Evolutionary conservation across 2,329 filamentous ascomycete genomes (phyloP).

Genomic region (Ophiostoma perfectum): DNA sequence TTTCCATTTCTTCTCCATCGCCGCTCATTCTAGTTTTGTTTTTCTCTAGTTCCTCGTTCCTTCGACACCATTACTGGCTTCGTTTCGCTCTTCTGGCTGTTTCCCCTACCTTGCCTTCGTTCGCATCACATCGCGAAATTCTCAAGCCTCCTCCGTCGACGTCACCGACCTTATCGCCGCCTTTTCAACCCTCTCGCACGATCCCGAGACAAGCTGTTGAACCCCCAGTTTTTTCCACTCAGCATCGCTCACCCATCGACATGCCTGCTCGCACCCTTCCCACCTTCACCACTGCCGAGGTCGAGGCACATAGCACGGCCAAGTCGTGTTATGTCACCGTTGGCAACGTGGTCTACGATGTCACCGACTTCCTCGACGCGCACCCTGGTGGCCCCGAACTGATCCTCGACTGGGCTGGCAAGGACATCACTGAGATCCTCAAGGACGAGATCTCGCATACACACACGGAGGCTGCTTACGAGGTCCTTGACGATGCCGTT

Average conservation of each 20-base stretch:
- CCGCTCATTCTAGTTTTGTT: background rate
- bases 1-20: background rate
- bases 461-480: slow-evolving; percentile 91
- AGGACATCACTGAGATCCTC: slow-evolving; percentile 77
- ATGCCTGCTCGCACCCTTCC: slow-evolving; percentile 55
- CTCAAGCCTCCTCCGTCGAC: background rate
- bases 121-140: background rate
- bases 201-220: too few relatives aligned
- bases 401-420: slow-evolving; percentile 82
- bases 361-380: slow-evolving; percentile 83
- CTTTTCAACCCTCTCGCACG: background rate
- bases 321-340: slow-evolving; percentile 92
- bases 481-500: slow-evolving; percentile 81
- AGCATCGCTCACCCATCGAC: background rate
- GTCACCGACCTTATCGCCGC: slow-evolving; percentile 8
- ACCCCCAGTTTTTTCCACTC: background rate
- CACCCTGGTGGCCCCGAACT: slow-evolving; percentile 88
- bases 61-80: background rate
- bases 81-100: background rate
- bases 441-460: slow-evolving; percentile 75
- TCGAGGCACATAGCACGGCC: slow-evolving; percentile 70
- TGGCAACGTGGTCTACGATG: slow-evolving; percentile 86
- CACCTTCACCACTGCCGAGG: slow-evolving; percentile 72
- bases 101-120: background rate
- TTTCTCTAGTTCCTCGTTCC: background rate